phyloP scores from a whole-genome alignment of 2,329 filamentous ascomycete species.

The Talaromyces sp. region DNA sequence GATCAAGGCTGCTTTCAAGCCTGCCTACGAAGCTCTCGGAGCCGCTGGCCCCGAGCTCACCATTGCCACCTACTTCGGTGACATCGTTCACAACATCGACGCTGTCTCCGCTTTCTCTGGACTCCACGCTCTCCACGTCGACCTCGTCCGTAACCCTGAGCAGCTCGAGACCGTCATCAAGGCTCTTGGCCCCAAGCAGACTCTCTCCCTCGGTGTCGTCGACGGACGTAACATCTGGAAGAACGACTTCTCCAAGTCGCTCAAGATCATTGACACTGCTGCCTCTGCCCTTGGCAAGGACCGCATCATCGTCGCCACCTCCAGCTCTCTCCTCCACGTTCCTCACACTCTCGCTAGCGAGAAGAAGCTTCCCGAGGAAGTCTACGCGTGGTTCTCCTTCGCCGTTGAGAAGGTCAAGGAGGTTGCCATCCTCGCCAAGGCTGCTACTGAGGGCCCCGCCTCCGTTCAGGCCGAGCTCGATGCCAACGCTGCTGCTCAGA shows the following conservation, averaged over 20 bases:
- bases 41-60: constrained; percentile 79
- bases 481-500: constrained; percentile 92
- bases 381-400: constrained; percentile 98
- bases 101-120: constrained; percentile 70
- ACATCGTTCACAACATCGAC: constrained; percentile 98
- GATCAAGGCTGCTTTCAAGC: constrained; percentile 96
- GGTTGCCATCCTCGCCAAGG: constrained; percentile 92
- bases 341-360: constrained; percentile 97
- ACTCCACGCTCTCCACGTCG: constrained; percentile 84
- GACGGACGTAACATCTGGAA: constrained; percentile 99
- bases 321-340: constrained; percentile 95
- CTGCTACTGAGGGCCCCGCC: constrained; percentile 87
- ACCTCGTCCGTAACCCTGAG: constrained; percentile 97
- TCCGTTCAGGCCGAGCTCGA: constrained; percentile 84
- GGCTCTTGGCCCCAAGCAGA: constrained; percentile 82
- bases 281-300: constrained; percentile 97
- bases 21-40: constrained; percentile 84
- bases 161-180: constrained; percentile 83
- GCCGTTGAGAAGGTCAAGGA: constrained; percentile 91
- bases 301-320: constrained; percentile 93
- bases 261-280: constrained; percentile 84
- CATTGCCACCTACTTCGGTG: constrained; percentile 97
- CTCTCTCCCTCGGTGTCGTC: constrained; percentile 93
- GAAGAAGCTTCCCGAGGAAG: constrained; percentile 94
- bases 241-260: constrained; percentile 96